A percentile compares a stretch with the other conserved stretches of the same genome.
phyloP scores from a whole-genome alignment of 176 grass and related monocot species.

The Oryza rufipogon region DNA sequence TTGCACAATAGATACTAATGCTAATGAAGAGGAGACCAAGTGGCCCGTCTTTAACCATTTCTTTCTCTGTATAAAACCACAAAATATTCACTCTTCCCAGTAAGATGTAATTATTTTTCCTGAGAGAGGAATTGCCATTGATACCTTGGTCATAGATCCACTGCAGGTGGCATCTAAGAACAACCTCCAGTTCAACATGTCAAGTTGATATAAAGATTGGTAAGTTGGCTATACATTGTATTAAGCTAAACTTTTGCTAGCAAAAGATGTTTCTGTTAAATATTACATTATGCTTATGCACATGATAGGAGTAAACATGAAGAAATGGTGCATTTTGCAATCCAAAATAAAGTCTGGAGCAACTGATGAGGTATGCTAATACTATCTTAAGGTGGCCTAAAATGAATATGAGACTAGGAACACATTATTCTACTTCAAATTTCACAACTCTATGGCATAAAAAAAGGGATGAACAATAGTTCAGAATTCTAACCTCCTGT shows the following conservation, averaged over 20 bases:
- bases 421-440: slow-evolving; percentile 4
- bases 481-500: slow-evolving; percentile 22
- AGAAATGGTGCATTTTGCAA: slow-evolving; percentile 98
- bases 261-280: slow-evolving; percentile 28
- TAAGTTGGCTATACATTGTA: slow-evolving; percentile 50
- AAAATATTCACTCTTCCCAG: slow-evolving; percentile 13
- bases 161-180: slow-evolving; percentile 73
- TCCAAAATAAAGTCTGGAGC: slow-evolving; percentile 99
- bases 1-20: slow-evolving; percentile 8
- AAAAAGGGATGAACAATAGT: slow-evolving; percentile 15
- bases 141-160: slow-evolving; percentile 76
- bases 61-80: slow-evolving; percentile 8
- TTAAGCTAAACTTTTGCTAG: slow-evolving; percentile 34
- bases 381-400: slow-evolving; percentile 34
- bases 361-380: slow-evolving; percentile 67
- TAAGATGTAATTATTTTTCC: slow-evolving; percentile 15
- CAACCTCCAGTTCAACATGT: slow-evolving; percentile 62
- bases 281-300: slow-evolving; percentile 34
- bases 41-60: slow-evolving; percentile 31
- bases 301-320: slow-evolving; percentile 83
- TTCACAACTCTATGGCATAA: slow-evolving; percentile 19
- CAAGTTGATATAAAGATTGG: slow-evolving; percentile 87
- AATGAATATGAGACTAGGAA: slow-evolving; percentile 21
- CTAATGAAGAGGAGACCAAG: slow-evolving; percentile 7
- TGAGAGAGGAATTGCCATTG: slow-evolving; percentile 23